Base-by-base conservation (phyloP, 208 protist species). In the Leishmania mexicana region DNA sequence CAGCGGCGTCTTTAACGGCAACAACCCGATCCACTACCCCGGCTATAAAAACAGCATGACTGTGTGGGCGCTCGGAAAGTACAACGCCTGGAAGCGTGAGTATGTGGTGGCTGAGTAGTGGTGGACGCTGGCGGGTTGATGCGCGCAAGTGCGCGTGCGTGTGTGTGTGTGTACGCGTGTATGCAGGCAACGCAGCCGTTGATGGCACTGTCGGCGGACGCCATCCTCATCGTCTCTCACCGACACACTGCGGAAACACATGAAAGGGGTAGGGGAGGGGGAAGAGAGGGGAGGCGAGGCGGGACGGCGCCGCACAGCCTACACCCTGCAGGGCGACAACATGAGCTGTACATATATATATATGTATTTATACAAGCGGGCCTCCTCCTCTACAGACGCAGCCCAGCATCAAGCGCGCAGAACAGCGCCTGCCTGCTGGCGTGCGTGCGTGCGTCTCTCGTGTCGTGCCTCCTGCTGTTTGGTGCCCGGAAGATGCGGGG, bases 1-100 rank as follows among this genome's bases (percentile, higher is more conserved):
- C 79, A 96, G 90, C 80, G 99, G 99, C 49, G 96, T 99, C 45
- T 99, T 99, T 89, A 99, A 99, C 91, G 97, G 97, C 70, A 99
- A 98, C 89, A 99, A 99, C 89, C 96, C 96, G 45, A 99, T 99
- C 80, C 93, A 97, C 85, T 99, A 99, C 90, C 95, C 97, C 0
- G 91, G 93, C n/a, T 99, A 99, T 85, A 98, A 97, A 83, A 98
- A 99, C 84, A 93, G 90, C 24, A 99, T 99, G 94, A 88, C 99
- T 67, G 96, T 99, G 68, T 99, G 99, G 99, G 98, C 99, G 10
- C 88, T 99, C 2, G 98, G 95, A 0, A 88, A 68, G 89, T 98
- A 98, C 85, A 92, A 92, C 76, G 54, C 45, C n/a, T 98, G 95
- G 95, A 91, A 89, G 79, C 85, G 75, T 1, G 74, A 49, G 4